Evolutionary conservation across 306 rosid species (phyloP), one percentile per base, ranked within the genome.

Genomic region (Prunus dulcis): DNA sequence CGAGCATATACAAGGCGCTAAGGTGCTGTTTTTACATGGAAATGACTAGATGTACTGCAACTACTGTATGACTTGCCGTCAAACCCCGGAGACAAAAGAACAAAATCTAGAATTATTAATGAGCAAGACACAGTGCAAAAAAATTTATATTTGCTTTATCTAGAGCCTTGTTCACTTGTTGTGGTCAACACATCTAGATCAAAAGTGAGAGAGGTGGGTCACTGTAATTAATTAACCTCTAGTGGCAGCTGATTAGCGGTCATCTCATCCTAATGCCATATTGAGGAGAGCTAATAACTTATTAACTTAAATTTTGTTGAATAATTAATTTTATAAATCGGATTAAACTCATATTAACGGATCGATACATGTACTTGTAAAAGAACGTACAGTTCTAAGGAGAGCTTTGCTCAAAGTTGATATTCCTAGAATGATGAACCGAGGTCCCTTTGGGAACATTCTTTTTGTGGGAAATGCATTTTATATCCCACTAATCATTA

Each of bases 341-440:
- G 19, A 30, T 63, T 13, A 47, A 41, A 25, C 60, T 22, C 68
- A 41, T 19, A 32, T 22, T 41, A 58, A 18, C 18, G 43, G 56
- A 58, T 58, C 56, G 56, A 72, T 34, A 5, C 41, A 34, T 72
- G 76, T 32, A 43, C 45, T 23, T 34, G 12, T 55, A 6, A 18
- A 58, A 58, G 57, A 41, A 25, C 68, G 45, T 58, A 63, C 18
- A 17, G 20, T 17, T 73, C 9, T 60, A 71, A 55, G 51, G n/a
- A 14, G 49, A 74, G 82, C 79, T 72, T 52, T 76, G 70, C 68
- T 86, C 89, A 77, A 85, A 81, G 88, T 81, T 62, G 61, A 81
- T 81, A 78, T 81, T 77, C 83, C 70, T 46, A 43, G 76, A 79
- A 82, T 84, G 83, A 88, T 81, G 78, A 79, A 71, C 65, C 77